Evolutionary conservation across 2,329 filamentous ascomycete species (phyloP), one percentile per base, ranked within the genome.

Genomic region (Penicillium decumbens): DNA sequence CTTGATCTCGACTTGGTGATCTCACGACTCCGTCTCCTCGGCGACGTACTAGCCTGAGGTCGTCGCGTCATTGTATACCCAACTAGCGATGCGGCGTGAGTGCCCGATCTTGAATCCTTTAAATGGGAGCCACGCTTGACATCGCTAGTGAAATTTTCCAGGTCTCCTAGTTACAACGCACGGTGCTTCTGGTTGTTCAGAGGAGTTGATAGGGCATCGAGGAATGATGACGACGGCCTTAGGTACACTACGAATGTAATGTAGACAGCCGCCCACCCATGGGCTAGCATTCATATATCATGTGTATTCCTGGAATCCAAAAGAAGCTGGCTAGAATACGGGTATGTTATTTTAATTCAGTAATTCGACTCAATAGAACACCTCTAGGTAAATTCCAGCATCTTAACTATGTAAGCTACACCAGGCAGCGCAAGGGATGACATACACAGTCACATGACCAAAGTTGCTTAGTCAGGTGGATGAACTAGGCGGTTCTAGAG

Each of bases 11-110:
- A 42, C 30, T 46, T n/a, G 32, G 40, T 46, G 42, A 42, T 51
- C 38, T 49, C 49, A 49, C 43, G 39, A 52, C 42, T 50, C 27
- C 47, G 55, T 58, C 56, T 45, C 52, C 54, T 51, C 47, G 53
- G 52, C 53, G 55, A 55, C 51, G 25, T 42, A 47, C 18, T 45
- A 37, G 37, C 13, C 23, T 45, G 43, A 38, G 49, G 56, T 57
- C 51, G 50, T 57, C 56, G 41, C 46, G 48, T 54, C 50, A 54
- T 59, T 59, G 52, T 47, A 56, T 60, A 54, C 54, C 55, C 58
- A 58, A 60, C 56, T 51, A 39, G 38, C 23, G 38, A n/a, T n/a
- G 6, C 37, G 32, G 40, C 33, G 23, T 53, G 43, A 49, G 40
- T 51, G 50, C 48, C 54, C 43, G 47, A 56, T 51, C 33, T 40